A percentile compares a stretch with the other conserved stretches of the same genome.
Evolutionary conservation across 202 grass and related monocot genomes (phyloP).

Genomic region (Schoenoplectus triqueter): DNA sequence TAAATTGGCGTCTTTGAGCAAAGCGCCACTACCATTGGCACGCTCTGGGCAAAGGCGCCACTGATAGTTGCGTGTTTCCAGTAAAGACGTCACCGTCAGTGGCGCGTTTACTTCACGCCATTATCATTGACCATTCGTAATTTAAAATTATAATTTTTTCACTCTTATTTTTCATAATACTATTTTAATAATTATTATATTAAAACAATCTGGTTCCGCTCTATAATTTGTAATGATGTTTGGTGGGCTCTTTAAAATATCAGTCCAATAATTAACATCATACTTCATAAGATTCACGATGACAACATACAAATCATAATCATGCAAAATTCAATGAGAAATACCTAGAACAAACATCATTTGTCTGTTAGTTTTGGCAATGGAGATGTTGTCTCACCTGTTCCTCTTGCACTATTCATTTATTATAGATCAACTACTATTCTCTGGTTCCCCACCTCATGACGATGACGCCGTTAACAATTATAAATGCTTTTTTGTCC

Average conservation of each 20-base stretch:
- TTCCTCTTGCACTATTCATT: constrained; percentile 4
- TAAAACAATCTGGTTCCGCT: neutral
- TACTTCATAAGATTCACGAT: neutral
- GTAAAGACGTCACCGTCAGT: no score
- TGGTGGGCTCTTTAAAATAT: neutral
- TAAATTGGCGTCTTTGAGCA: no score
- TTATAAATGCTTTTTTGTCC: neutral
- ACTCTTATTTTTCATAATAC: no score
- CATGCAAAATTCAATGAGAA: constrained; percentile 3
- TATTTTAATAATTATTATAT: no score
- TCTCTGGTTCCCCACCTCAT: neutral
- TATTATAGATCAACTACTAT: constrained; percentile 8
- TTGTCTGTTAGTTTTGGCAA: constrained; percentile 8
- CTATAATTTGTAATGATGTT: neutral
- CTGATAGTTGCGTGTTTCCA: no score
- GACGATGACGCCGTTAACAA: constrained; percentile 30
- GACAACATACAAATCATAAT: neutral
- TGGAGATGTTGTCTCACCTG: constrained; percentile 15
- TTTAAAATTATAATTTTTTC: no score
- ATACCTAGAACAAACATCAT: constrained; percentile 12
- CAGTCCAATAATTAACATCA: neutral
- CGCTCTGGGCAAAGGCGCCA: no score
- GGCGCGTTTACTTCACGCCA: no score
- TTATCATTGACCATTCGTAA: no score
- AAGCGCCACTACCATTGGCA: no score